Evolutionary conservation across 805 yeast genomes (phyloP).

Genomic region (Lachancea sp.): DNA sequence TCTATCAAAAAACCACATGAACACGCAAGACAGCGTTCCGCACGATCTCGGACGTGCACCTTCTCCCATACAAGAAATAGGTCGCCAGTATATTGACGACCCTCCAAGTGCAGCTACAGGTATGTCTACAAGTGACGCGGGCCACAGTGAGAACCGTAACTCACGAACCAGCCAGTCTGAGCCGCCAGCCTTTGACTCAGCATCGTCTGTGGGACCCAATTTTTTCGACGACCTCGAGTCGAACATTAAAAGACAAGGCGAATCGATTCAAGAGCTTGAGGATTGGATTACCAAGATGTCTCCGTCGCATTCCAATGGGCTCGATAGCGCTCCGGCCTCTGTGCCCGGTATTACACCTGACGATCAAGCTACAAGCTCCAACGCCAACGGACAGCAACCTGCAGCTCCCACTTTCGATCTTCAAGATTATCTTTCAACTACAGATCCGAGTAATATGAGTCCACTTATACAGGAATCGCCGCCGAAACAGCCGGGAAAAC

Average conservation of each 20-base stretch:
- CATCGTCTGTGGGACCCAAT: slow-evolving; percentile 8
- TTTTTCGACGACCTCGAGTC: slow-evolving; percentile 22
- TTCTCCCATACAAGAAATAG: slow-evolving; percentile 10
- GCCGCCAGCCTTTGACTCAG: slow-evolving; percentile 3
- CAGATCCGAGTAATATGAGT: slow-evolving; percentile 3
- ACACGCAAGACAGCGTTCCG: background rate
- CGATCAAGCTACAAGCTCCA: background rate
- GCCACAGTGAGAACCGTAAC: background rate
- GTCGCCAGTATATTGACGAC: slow-evolving; percentile 5
- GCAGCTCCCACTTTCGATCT: slow-evolving; percentile 12
- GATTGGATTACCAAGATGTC: slow-evolving; percentile 20
- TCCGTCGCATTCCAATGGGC: slow-evolving; percentile 6
- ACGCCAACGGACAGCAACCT: background rate
- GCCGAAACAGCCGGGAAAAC: background rate
- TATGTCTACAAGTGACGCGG: background rate
- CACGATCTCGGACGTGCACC: background rate
- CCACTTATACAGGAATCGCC: slow-evolving; percentile 8
- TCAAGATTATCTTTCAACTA: slow-evolving; percentile 14
- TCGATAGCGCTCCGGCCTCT: slow-evolving; percentile 1
- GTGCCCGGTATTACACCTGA: slow-evolving; percentile 2
- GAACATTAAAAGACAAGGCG: slow-evolving; percentile 29
- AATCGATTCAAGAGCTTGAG: slow-evolving; percentile 29
- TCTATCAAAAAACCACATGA: background rate
- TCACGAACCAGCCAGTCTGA: slow-evolving; percentile 2
- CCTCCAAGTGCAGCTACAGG: background rate